phyloP scores from a whole-genome alignment of 2,329 filamentous ascomycete species.

The Fusarium musae region DNA sequence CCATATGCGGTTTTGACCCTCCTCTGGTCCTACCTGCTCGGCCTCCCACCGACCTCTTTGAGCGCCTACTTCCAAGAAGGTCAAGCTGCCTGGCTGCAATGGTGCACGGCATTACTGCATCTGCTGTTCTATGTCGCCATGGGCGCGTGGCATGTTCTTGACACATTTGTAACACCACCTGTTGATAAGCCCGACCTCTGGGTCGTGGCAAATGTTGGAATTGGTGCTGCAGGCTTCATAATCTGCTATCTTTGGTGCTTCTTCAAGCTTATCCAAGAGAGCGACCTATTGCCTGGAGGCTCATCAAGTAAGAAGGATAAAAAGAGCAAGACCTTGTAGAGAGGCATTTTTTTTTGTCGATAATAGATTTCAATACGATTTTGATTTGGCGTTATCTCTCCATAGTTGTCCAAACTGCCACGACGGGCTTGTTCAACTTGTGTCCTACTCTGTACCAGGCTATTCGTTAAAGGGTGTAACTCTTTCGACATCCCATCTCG shows the following conservation, averaged over 20 bases:
- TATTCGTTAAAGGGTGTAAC: not conserved
- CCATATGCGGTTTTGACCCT: slow-evolving; percentile 88
- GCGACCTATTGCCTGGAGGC: slow-evolving; percentile 58
- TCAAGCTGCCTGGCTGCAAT: slow-evolving; percentile 48
- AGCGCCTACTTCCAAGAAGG: slow-evolving; percentile 72
- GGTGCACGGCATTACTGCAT: slow-evolving; percentile 77
- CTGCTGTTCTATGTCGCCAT: slow-evolving; percentile 80
- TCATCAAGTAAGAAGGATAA: slow-evolving; percentile 49
- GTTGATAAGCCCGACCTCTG: slow-evolving; percentile 88
- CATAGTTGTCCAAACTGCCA: too few species aligned
- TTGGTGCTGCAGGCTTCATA: slow-evolving; percentile 86
- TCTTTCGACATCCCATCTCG: not conserved
- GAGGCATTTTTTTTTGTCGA: not conserved
- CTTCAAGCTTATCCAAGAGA: slow-evolving; percentile 72
- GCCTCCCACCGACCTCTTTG: slow-evolving; percentile 81
- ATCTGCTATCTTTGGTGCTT: slow-evolving; percentile 94
- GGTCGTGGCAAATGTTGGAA: slow-evolving; percentile 88
- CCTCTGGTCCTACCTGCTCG: slow-evolving; percentile 91
- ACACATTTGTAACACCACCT: slow-evolving; percentile 76
- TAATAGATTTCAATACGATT: not conserved
- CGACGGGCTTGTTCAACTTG: not conserved
- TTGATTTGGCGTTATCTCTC: not conserved
- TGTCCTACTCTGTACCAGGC: not conserved
- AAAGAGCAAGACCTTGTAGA: slow-evolving; percentile 42
- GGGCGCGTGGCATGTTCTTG: slow-evolving; percentile 82